Percentiles rank a stretch among this genome's conserved stretches.
These are phyloP conservation scores for Glomus cerebriforme DNA, from an alignment of 192 early-diverging fungal species.

Conservation along the genomic window DNA sequence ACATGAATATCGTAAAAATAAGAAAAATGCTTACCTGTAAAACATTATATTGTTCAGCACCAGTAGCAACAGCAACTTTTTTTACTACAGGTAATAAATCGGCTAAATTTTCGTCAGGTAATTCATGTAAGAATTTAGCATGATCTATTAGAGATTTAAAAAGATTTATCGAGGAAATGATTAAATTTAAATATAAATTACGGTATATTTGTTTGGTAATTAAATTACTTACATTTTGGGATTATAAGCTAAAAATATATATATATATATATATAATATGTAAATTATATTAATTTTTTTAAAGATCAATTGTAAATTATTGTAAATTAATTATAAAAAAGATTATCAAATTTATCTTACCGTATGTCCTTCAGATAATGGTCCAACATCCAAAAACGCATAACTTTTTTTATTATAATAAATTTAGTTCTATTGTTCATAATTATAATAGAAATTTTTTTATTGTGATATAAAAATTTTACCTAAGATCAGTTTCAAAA, in stretches of 20 bases:
- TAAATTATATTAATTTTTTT: no score
- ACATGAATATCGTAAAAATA: neutral
- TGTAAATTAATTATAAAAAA: neutral
- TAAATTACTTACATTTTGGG: constrained; percentile 63
- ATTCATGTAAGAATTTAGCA: constrained; percentile 86
- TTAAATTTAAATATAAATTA: no score
- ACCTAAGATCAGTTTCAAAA: constrained; percentile 73
- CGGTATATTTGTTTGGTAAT: no score
- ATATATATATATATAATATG: no score
- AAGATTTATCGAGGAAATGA: neutral
- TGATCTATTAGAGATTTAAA: constrained; percentile 61
- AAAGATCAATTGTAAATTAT: neutral
- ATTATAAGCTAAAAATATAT: constrained; percentile 73
- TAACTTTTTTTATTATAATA: constrained; percentile 41
- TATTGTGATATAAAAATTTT: neutral
- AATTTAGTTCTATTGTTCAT: neutral
- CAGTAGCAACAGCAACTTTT: constrained; percentile 80
- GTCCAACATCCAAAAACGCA: constrained; percentile 82
- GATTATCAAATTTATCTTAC: constrained; percentile 40
- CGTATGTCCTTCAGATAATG: constrained; percentile 74
- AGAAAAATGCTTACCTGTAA: constrained; percentile 61
- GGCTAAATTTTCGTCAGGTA: constrained; percentile 80
- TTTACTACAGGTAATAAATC: constrained; percentile 88
- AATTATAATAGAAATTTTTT: no score
- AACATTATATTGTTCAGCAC: constrained; percentile 75